Conservation (phyloP, 2,329 filamentous ascomycete genomes). For the Metarhizium brunneum region DNA sequence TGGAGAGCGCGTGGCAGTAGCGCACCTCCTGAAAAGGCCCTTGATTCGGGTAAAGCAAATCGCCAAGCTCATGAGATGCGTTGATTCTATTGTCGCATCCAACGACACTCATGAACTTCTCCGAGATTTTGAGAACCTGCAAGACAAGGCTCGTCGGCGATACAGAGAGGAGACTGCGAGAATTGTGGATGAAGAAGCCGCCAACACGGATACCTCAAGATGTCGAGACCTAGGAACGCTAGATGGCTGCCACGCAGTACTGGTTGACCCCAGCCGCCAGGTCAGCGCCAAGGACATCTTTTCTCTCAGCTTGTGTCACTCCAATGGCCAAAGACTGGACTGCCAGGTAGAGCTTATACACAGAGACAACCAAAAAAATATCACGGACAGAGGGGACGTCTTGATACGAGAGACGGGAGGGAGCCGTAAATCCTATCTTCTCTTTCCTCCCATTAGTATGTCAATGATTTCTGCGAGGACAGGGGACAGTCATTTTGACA, state of each 20-base stretch:
- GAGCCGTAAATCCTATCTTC: constrained; percentile 63
- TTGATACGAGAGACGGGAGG: constrained; percentile 84
- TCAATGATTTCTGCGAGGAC: constrained; percentile 68
- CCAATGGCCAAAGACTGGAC: constrained; percentile 79
- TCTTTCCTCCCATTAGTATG: constrained; percentile 81
- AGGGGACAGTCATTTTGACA: constrained; percentile 59
- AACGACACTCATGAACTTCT: constrained; percentile 32
- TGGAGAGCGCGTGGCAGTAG: constrained; percentile 88
- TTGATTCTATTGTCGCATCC: constrained; percentile 45
- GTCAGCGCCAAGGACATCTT: constrained; percentile 89
- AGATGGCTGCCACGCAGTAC: constrained; percentile 57
- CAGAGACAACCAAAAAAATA: constrained; percentile 65
- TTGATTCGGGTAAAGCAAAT: constrained; percentile 83
- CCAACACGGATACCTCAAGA: constrained; percentile 70
- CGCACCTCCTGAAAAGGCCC: constrained; percentile 82
- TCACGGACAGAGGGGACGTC: constrained; percentile 67
- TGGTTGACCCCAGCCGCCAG: constrained; percentile 67
- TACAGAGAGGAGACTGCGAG: constrained; percentile 61
- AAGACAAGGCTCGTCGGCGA: constrained; percentile 63
- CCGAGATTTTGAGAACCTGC: constrained; percentile 57
- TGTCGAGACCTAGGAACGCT: constrained; percentile 73
- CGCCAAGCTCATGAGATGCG: constrained; percentile 67
- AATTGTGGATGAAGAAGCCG: constrained; percentile 73
- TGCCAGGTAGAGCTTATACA: constrained; percentile 83
- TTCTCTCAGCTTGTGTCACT: constrained; percentile 74